Conservation (phyloP, 2,329 filamentous ascomycete genomes). For the Sphaerostilbella broomeana region DNA sequence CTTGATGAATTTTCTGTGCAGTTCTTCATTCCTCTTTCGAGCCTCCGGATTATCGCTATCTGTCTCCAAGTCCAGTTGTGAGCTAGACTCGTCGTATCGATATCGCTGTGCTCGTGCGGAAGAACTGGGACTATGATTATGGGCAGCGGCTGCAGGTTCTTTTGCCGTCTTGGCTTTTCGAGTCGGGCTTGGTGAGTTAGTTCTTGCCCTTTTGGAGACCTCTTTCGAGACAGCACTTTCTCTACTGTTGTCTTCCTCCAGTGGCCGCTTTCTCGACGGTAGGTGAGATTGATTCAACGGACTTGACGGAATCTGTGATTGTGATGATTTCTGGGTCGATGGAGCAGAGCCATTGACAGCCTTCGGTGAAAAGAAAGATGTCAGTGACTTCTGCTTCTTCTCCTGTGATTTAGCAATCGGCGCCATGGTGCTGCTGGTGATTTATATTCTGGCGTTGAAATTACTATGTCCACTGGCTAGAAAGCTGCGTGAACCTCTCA, state of each 20-base stretch:
- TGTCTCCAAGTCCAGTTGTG: conserved; percentile 34
- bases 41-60: conserved; percentile 45
- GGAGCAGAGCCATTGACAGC: conserved; percentile 41
- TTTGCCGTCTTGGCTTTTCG: conserved; percentile 30
- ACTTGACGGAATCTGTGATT: conserved; percentile 19
- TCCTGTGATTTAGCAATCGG: conserved; percentile 33
- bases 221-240: not conserved
- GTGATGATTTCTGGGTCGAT: conserved; percentile 29
- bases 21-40: conserved; percentile 55
- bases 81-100: conserved; percentile 39
- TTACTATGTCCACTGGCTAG: not conserved
- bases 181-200: conserved; percentile 29
- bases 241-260: conserved; percentile 41
- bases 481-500: conserved; percentile 5
- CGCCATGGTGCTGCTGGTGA: conserved; percentile 22
- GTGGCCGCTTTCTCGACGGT: conserved; percentile 42
- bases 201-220: conserved; percentile 22
- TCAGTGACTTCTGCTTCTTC: conserved; percentile 76
- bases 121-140: conserved; percentile 14
- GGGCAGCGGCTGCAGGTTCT: not conserved
- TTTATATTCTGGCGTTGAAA: not conserved
- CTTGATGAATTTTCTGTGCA: conserved; percentile 82
- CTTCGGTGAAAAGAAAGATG: conserved; percentile 73
- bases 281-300: conserved; percentile 21
- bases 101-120: conserved; percentile 46